Percentiles rank a stretch among this genome's conserved stretches.
Evolutionary conservation across 208 protist genomes (phyloP).

Genomic region (Trypanosoma cruzi): DNA sequence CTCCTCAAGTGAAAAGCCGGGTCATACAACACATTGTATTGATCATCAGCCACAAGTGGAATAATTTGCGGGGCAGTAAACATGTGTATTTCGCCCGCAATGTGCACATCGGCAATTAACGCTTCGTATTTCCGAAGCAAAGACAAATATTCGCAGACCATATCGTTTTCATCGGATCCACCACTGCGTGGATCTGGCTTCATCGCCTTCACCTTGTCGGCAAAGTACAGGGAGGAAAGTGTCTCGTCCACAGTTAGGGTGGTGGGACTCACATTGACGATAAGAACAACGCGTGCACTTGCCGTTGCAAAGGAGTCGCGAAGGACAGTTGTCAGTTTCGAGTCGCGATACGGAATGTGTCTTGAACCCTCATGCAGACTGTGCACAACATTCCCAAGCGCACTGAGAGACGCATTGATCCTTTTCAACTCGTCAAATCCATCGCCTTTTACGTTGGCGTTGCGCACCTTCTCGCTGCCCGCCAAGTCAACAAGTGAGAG

Average conservation of each 20-base stretch:
- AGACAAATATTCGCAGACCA: constrained; percentile 64
- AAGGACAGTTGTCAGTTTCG: constrained; percentile 90
- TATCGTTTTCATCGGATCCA: constrained; percentile 43
- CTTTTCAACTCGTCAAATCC: constrained; percentile 82
- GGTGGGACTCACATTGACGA: constrained; percentile 86
- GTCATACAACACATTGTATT: constrained; percentile 26
- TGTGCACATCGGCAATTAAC: constrained; percentile 74
- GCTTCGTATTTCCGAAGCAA: constrained; percentile 54
- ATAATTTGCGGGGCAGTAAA: constrained; percentile 21
- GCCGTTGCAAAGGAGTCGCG: constrained; percentile 83
- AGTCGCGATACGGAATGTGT: constrained; percentile 89
- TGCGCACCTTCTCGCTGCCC: constrained; percentile 86
- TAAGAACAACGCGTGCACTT: constrained; percentile 78
- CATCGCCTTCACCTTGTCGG: constrained; percentile 91
- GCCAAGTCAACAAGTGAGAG: constrained; percentile 94
- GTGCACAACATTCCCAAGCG: constrained; percentile 93
- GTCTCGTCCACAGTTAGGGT: constrained; percentile 86
- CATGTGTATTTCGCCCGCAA: constrained; percentile 30
- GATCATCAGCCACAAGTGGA: constrained; percentile 6
- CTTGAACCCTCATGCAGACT: constrained; percentile 73
- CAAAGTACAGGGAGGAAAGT: constrained; percentile 88
- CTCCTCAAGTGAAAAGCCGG: constrained; percentile 8
- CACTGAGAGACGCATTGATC: constrained; percentile 94
- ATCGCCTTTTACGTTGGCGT: constrained; percentile 63
- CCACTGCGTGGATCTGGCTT: constrained; percentile 47